Evolutionary conservation across 208 protist species (phyloP).

Genomic region (Trichomonas gallinae): DNA sequence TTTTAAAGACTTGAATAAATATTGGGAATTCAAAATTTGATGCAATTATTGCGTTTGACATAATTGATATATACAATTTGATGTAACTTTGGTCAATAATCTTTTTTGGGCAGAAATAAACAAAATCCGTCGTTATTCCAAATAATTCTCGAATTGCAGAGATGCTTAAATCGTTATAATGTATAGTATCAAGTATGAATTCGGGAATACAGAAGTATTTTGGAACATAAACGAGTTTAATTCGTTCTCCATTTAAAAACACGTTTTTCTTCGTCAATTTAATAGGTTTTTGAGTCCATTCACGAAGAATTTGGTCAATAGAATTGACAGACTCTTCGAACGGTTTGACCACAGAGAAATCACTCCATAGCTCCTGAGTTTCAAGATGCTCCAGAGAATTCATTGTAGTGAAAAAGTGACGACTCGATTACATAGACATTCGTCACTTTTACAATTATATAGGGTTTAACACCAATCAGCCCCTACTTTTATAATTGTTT

Average conservation of each 20-base stretch:
- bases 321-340: neutral
- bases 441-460: too few species aligned
- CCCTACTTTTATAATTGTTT: too few species aligned
- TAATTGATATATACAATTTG: too few species aligned
- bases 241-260: neutral
- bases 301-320: neutral
- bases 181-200: neutral
- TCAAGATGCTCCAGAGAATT: neutral
- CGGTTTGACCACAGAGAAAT: neutral
- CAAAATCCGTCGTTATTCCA: neutral
- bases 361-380: neutral
- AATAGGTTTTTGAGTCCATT: neutral
- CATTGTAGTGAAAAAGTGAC: neutral
- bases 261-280: neutral
- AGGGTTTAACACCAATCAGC: too few species aligned
- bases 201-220: neutral
- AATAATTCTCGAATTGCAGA: neutral
- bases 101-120: neutral
- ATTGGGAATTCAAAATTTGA: neutral
- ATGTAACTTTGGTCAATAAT: neutral
- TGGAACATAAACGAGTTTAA: neutral
- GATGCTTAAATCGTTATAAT: neutral
- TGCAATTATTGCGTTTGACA: neutral
- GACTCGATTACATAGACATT: too few species aligned
- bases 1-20: neutral